Percentiles rank a stretch among this genome's conserved stretches.
These are phyloP conservation scores for Kentomonas sorsogonicus DNA, from an alignment of 208 protist genomes.

Conservation along the genomic window DNA sequence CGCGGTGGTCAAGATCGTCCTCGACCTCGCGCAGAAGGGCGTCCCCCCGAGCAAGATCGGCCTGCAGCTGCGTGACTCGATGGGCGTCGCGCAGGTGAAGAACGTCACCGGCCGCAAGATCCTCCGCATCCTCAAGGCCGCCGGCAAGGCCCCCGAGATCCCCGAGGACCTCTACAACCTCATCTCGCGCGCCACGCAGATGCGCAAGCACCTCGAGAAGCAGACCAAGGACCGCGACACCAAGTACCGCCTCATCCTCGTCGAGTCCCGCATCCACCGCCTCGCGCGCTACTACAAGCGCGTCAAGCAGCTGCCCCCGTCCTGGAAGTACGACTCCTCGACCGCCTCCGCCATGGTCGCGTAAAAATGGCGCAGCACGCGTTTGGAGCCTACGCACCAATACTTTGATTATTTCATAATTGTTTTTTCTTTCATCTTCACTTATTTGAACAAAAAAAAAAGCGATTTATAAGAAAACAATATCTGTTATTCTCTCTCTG, in stretches of 20 bases:
- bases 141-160: slow-evolving; percentile 98
- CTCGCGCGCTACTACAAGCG: slow-evolving; percentile 99
- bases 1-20: slow-evolving; percentile 95
- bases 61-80: slow-evolving; percentile 98
- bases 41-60: slow-evolving; percentile 99
- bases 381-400: too few species aligned
- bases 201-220: slow-evolving; percentile 99
- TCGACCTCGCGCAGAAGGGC: slow-evolving; percentile 99
- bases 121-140: slow-evolving; percentile 99
- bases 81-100: slow-evolving; percentile 98
- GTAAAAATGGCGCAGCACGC: too few species aligned
- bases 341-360: slow-evolving; percentile 57
- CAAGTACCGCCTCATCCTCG: slow-evolving; percentile 99
- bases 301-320: slow-evolving; percentile 83
- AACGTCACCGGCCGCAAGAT: slow-evolving; percentile 99
- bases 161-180: slow-evolving; percentile 99
- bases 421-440: slow-evolving; percentile 9
- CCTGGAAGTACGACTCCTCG: slow-evolving; percentile 87
- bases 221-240: slow-evolving; percentile 97
- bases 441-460: slow-evolving; percentile 13
- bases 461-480: not conserved
- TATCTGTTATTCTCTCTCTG: not conserved
- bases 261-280: slow-evolving; percentile 99
- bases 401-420: slow-evolving; percentile 3
- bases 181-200: slow-evolving; percentile 99